Conservation (phyloP, 2,329 filamentous ascomycete species). For the Neofusicoccum sp. region DNA sequence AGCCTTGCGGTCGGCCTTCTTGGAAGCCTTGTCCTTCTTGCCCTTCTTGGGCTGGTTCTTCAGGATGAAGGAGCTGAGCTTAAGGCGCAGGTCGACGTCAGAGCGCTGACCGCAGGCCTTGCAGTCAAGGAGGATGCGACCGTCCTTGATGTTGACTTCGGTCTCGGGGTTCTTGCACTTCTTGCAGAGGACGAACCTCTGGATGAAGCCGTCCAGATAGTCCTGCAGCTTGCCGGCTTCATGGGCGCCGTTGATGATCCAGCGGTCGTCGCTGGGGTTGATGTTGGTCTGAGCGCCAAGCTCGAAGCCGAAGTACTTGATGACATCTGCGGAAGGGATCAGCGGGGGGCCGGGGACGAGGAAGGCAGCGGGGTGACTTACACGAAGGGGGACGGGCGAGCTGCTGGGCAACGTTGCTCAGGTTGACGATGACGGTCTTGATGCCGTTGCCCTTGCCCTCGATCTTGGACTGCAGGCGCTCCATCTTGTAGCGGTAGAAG, state of each 20-base stretch:
- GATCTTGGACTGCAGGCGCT: conserved; percentile 96
- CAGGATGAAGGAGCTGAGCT: conserved; percentile 94
- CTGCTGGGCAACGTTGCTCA: conserved; percentile 88
- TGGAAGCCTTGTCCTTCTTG: conserved; percentile 96
- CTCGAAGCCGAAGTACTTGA: conserved; percentile 99
- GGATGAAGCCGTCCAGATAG: conserved; percentile 96
- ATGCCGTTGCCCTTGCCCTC: conserved; percentile 99
- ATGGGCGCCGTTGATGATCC: conserved; percentile 99
- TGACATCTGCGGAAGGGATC: conserved; percentile 59
- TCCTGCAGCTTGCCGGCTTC: conserved; percentile 95
- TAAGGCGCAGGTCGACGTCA: conserved; percentile 87
- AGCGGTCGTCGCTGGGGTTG: conserved; percentile 94
- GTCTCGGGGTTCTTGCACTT: conserved; percentile 99
- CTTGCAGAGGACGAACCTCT: conserved; percentile 98
- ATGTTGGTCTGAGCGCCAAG: conserved; percentile 98
- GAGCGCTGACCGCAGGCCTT: conserved; percentile 96
- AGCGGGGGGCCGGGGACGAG: conserved; percentile 15
- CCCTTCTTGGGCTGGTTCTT: conserved; percentile 92
- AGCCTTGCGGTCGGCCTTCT: conserved; percentile 81
- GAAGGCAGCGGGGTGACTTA: conserved; percentile 27
- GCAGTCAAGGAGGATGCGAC: conserved; percentile 89
- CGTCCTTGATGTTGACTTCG: conserved; percentile 91
- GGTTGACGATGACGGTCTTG: conserved; percentile 96
- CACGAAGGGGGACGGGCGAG: conserved; percentile 85
- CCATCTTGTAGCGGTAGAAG: conserved; percentile 99